Evolutionary conservation across 768 basidiomycete species (phyloP), one percentile per base, ranked within the genome.

Genomic region (Tremella fuciformis): DNA sequence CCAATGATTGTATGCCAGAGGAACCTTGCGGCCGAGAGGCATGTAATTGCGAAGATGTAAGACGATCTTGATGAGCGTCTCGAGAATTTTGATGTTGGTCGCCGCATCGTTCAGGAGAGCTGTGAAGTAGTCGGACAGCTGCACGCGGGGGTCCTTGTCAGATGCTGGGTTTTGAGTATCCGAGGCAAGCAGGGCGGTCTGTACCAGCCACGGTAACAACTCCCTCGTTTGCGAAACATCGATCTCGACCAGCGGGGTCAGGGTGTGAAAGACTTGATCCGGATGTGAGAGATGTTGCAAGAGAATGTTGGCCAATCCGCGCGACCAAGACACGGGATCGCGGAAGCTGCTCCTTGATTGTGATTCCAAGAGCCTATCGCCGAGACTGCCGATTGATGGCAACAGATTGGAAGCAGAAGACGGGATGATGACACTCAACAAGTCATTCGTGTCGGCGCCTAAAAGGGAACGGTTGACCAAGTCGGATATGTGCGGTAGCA

Each of bases 1-100:
- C 96, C 96, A 98, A 7, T n/a, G 22, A 42, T 79, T 70, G 59
- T 66, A 71, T 9, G 60, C 70, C 3, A 77, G 62, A 13, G 57
- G 60, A 11, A 63, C 81, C 4, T 69, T 60, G 0, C 78, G 62
- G 13, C 68, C 68, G 8, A 70, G 75, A 3, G 82, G 82, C 2
- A 67, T 70, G 61, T 87, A 88, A 65, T 84, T 79, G 8, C 93
- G 88, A 22, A 97, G 82, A 75, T 96, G 86, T 18, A 94, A 81
- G 25, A 91, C 79, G 42, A 85, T 81, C 50, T 87, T 85, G 52
- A 97, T 84, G 53, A 97, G 81, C 3, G 68, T 57, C 38, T 64
- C 26, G 50, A 85, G 73, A 57, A 83, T 84, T 7, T 78, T 70
- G 29, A 34, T 34, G 29, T 34, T 11, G 29, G 29, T 74, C 2